phyloP scores from a whole-genome alignment of 2,329 filamentous ascomycete genomes.

The Diaporthe nobilis region DNA sequence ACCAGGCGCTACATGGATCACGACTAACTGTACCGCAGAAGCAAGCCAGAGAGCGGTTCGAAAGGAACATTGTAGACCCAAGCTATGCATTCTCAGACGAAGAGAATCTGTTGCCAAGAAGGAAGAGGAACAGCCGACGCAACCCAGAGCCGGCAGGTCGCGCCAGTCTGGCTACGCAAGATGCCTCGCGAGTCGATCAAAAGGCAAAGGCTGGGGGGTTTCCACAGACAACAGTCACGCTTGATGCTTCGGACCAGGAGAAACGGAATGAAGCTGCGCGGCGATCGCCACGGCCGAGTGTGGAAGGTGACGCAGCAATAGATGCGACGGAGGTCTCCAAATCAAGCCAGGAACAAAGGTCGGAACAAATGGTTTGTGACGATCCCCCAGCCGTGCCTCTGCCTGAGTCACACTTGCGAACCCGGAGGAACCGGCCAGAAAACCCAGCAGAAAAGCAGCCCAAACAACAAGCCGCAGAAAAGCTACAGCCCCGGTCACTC shows the following conservation, averaged over 20 bases:
- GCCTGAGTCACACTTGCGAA: not conserved
- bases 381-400: not conserved
- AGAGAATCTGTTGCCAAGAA: slow-evolving; percentile 47
- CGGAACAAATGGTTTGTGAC: not conserved
- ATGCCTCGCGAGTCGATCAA: not conserved
- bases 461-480: not conserved
- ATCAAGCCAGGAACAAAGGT: not conserved
- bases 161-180: slow-evolving; percentile 19
- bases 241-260: not conserved
- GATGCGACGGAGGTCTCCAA: not conserved
- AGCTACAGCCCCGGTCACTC: not conserved
- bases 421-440: not conserved
- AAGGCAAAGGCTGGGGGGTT: not conserved
- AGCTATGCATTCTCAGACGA: slow-evolving; percentile 55
- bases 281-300: not conserved
- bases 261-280: not conserved
- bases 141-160: not conserved
- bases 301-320: not conserved
- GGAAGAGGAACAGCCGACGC: slow-evolving; percentile 3
- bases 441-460: not conserved
- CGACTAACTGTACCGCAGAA: not conserved
- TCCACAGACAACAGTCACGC: not conserved
- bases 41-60: not conserved
- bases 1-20: not conserved
- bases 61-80: slow-evolving; percentile 45